Conservation (phyloP, 2,329 filamentous ascomycete species). For the Colletotrichum sp. region DNA sequence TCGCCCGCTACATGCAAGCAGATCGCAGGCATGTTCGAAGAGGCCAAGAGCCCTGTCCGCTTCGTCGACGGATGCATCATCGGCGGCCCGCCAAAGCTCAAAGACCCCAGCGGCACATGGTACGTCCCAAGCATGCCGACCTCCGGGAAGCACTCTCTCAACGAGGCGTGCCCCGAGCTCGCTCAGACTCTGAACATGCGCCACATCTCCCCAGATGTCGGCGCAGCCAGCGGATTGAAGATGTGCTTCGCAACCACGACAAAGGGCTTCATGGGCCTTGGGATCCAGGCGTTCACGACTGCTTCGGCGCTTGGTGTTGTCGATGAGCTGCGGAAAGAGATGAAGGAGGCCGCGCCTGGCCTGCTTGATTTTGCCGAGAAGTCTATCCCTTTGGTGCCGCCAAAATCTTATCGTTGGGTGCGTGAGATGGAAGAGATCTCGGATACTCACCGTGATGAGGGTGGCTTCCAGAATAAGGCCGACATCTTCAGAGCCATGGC, state of each 20-base stretch:
- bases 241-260: constrained; percentile 68
- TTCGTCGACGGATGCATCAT: constrained; percentile 66
- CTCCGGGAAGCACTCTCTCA: constrained; percentile 51
- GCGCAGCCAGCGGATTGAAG: constrained; percentile 64
- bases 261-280: constrained; percentile 72
- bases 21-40: constrained; percentile 50
- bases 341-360: constrained; percentile 55
- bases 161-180: constrained; percentile 44
- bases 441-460: constrained; percentile 66
- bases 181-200: constrained; percentile 50
- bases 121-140: constrained; percentile 47
- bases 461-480: constrained; percentile 57
- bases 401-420: constrained; percentile 83
- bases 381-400: constrained; percentile 64
- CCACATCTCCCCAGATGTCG: constrained; percentile 54
- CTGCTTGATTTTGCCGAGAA: constrained; percentile 51
- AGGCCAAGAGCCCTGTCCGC: constrained; percentile 41
- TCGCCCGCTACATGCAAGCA: constrained; percentile 56
- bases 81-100: constrained; percentile 53
- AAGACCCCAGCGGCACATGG: constrained; percentile 35
- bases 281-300: constrained; percentile 74
- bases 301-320: constrained; percentile 68
- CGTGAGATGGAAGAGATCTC: constrained; percentile 80
- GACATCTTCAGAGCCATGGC: constrained; percentile 65
- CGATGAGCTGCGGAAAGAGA: constrained; percentile 59